Evolutionary conservation across 2,329 filamentous ascomycete species (phyloP).

Genomic region (Apiospora kogelbergensis): DNA sequence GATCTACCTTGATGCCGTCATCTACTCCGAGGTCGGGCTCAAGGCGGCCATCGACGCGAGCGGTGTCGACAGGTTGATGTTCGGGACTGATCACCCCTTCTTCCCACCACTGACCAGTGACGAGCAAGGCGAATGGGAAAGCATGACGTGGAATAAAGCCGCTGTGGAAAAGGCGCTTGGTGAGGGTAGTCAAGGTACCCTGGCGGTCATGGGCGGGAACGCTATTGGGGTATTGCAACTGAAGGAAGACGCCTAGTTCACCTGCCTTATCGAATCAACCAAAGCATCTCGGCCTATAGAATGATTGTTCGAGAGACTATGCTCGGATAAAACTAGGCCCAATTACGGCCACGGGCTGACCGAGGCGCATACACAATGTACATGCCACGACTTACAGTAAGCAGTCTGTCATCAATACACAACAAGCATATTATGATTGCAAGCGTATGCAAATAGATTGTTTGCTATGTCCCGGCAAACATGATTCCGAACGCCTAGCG

Average conservation of each 20-base stretch:
- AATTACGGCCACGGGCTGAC: background rate
- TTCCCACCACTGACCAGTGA: conserved; percentile 72
- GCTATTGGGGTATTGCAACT: conserved; percentile 28
- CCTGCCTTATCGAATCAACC: background rate
- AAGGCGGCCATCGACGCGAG: conserved; percentile 68
- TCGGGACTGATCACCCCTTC: conserved; percentile 82
- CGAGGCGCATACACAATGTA: background rate
- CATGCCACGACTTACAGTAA: background rate
- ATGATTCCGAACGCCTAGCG: background rate
- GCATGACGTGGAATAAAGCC: conserved; percentile 58
- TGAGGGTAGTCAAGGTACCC: conserved; percentile 25
- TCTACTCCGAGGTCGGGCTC: conserved; percentile 74
- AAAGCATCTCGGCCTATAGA: background rate
- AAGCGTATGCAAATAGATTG: background rate
- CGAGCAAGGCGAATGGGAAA: conserved; percentile 67
- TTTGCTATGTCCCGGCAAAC: background rate
- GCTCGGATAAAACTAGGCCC: background rate
- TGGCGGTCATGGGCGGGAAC: conserved; percentile 33
- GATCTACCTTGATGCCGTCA: conserved; percentile 84
- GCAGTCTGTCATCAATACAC: background rate
- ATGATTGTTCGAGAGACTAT: background rate
- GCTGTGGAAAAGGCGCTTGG: conserved; percentile 31
- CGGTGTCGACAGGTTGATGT: conserved; percentile 71
- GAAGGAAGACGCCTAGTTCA: conserved; percentile 22
- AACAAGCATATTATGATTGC: background rate